Percentiles rank a stretch among this genome's conserved stretches.
These are phyloP conservation scores for Blastobotrys ciferrii DNA, from an alignment of 1,139 yeast species.

Conservation along the genomic window DNA sequence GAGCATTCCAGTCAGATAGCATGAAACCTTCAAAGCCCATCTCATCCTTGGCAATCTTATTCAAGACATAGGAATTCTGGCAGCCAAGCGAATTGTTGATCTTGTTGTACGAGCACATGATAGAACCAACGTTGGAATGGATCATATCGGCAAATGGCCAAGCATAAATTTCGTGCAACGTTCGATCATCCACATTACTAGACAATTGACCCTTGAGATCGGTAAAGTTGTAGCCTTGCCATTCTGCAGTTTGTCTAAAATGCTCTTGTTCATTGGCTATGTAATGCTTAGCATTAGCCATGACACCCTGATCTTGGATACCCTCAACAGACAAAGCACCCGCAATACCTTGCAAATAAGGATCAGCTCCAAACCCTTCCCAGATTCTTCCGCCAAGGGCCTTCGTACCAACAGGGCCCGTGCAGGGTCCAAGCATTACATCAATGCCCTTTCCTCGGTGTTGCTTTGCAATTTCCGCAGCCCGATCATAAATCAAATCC, in stretches of 20 bases:
- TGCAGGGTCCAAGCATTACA: constrained; percentile 58
- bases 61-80: constrained; percentile 57
- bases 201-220: constrained; percentile 23
- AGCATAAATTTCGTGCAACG: constrained; percentile 60
- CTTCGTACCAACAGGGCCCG: constrained; percentile 63
- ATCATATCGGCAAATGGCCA: constrained; percentile 70
- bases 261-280: constrained; percentile 66
- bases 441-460: constrained; percentile 58
- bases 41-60: constrained; percentile 57
- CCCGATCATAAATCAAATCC: constrained; percentile 51
- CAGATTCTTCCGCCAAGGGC: constrained; percentile 67
- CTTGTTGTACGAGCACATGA: constrained; percentile 62
- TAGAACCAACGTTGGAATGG: constrained; percentile 58
- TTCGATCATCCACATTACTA: constrained; percentile 57
- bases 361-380: constrained; percentile 67
- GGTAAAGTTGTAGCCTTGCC: constrained; percentile 30
- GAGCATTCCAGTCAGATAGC: constrained; percentile 64
- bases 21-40: constrained; percentile 68
- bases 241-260: constrained; percentile 43
- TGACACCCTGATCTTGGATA: constrained; percentile 56
- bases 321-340: constrained; percentile 57
- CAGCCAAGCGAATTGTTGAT: constrained; percentile 61
- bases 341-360: constrained; percentile 57
- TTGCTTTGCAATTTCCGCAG: constrained; percentile 58
- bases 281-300: constrained; percentile 55